These are phyloP conservation scores for Eimeria maxima DNA, from an alignment of 169 alveolate species.

Conservation along the genomic window DNA sequence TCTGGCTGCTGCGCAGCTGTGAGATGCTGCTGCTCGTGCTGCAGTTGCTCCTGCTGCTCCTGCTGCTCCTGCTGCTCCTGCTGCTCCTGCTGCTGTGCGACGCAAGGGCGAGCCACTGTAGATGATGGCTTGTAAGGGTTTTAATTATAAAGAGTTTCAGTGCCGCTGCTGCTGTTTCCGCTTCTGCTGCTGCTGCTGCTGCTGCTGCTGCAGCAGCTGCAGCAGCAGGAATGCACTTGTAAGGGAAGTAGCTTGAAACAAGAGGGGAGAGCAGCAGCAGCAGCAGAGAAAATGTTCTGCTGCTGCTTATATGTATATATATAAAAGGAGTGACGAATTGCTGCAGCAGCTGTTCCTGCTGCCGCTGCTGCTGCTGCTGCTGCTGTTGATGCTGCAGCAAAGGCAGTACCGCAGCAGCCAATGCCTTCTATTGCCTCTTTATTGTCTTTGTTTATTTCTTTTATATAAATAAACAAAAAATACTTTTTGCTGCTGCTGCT, in stretches of 20 bases:
- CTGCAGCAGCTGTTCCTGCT: too few relatives aligned
- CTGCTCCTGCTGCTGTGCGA: not conserved
- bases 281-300: not conserved
- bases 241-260: not conserved
- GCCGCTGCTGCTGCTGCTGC: too few relatives aligned
- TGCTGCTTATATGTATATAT: too few relatives aligned
- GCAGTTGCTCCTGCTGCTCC: not conserved
- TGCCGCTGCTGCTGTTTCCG: slow-evolving; percentile 14
- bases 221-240: not conserved
- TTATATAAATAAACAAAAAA: too few relatives aligned
- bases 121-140: not conserved
- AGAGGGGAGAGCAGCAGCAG: not conserved
- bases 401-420: too few relatives aligned
- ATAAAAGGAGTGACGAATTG: too few relatives aligned
- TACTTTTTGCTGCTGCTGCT: too few relatives aligned
- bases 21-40: not conserved
- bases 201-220: not conserved
- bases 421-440: too few relatives aligned
- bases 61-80: slow-evolving; percentile 23
- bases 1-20: not conserved
- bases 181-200: slow-evolving; percentile 28
- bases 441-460: too few relatives aligned
- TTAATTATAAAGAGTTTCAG: not conserved
- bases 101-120: not conserved
- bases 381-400: too few relatives aligned